These are phyloP conservation scores for Monosporascus sp. DNA, from an alignment of 2,329 filamentous ascomycete genomes.

Conservation along the genomic window DNA sequence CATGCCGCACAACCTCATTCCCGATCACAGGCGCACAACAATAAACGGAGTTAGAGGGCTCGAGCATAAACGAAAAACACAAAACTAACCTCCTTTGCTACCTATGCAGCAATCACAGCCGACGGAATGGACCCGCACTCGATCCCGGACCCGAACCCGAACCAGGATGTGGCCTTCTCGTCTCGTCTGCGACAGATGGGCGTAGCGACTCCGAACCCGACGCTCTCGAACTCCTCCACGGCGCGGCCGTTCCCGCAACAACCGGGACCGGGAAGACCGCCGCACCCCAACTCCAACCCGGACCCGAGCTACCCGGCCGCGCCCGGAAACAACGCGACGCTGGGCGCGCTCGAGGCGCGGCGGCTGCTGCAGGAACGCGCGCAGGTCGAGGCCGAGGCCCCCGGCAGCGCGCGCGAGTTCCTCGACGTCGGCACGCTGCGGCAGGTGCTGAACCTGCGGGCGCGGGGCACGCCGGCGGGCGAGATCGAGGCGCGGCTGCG, in stretches of 20 bases:
- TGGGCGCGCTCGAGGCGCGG: conserved; percentile 46
- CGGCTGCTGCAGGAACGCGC: conserved; percentile 37
- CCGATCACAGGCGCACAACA: too few relatives aligned
- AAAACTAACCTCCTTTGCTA: neutral
- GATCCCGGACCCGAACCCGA: conserved; percentile 17
- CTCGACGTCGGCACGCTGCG: conserved; percentile 43
- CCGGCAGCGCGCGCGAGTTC: conserved; percentile 39
- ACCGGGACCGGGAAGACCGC: conserved; percentile 5
- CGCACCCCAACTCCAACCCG: conserved; percentile 9
- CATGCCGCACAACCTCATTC: too few relatives aligned
- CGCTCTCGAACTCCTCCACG: conserved; percentile 47
- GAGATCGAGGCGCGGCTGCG: conserved; percentile 43
- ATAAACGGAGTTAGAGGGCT: too few relatives aligned
- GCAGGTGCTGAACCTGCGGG: conserved; percentile 40
- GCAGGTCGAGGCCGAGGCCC: conserved; percentile 37
- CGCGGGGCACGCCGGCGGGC: conserved; percentile 29
- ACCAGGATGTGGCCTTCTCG: conserved; percentile 39
- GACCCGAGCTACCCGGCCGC: conserved; percentile 17
- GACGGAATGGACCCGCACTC: conserved; percentile 37
- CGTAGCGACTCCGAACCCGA: conserved; percentile 49
- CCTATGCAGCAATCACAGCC: conserved; percentile 31
- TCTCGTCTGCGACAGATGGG: conserved; percentile 50
- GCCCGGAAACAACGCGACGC: conserved; percentile 36
- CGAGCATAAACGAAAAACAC: too few relatives aligned
- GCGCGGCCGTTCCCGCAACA: conserved; percentile 19